Percentiles rank a stretch among this genome's conserved stretches.
Evolutionary conservation across 78 protist species (phyloP).

Genomic region (Polysphondylium violaceum): DNA sequence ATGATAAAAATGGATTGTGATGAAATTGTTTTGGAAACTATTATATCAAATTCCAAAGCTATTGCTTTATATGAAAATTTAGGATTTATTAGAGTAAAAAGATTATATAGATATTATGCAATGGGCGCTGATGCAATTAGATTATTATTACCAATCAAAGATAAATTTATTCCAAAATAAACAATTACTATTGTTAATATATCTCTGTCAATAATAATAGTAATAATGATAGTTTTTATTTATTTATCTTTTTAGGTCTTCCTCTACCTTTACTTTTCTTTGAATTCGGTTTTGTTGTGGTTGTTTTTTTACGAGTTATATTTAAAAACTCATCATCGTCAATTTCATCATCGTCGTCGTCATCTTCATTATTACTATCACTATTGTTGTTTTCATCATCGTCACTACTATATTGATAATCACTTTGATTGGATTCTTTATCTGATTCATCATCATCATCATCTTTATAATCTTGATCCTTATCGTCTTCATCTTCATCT

Average conservation of each 20-base stretch:
- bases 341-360: not conserved
- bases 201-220: no score
- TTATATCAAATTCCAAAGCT: slow-evolving; percentile 88
- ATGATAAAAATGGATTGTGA: slow-evolving; percentile 71
- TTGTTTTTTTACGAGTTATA: no score
- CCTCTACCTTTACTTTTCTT: slow-evolving; percentile 4
- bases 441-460: slow-evolving; percentile 11
- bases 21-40: slow-evolving; percentile 92
- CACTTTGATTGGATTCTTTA: not conserved
- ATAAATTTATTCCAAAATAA: slow-evolving; percentile 39
- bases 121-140: slow-evolving; percentile 79
- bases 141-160: slow-evolving; percentile 56
- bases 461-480: not conserved
- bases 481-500: not conserved
- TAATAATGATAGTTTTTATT: not conserved
- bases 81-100: slow-evolving; percentile 92
- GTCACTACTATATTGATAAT: not conserved
- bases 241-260: slow-evolving; percentile 1
- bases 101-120: slow-evolving; percentile 88
- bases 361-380: not conserved
- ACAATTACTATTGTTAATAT: no score
- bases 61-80: slow-evolving; percentile 88
- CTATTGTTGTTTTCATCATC: not conserved
- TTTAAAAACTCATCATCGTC: slow-evolving; percentile 25
- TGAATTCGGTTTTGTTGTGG: slow-evolving; percentile 2